These are phyloP conservation scores for Kodamaea neixiangensis DNA, from an alignment of 805 yeast species.

Conservation along the genomic window DNA sequence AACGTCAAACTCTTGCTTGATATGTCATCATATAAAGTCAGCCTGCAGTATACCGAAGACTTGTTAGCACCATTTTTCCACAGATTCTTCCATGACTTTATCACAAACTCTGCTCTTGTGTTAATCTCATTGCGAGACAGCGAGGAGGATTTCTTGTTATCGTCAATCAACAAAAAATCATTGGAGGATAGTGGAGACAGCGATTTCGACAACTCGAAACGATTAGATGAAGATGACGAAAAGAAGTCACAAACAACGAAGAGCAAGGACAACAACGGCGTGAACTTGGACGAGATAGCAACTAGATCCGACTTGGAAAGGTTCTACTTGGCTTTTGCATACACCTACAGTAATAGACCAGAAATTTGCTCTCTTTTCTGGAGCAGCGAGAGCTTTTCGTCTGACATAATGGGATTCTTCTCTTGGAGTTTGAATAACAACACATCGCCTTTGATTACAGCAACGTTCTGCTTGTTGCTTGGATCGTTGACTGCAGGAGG, in stretches of 20 bases:
- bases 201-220: background rate
- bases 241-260: conserved; percentile 8
- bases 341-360: conserved; percentile 64
- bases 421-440: conserved; percentile 86
- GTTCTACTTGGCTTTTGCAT: conserved; percentile 74
- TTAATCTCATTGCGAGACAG: conserved; percentile 68
- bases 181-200: conserved; percentile 6
- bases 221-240: conserved; percentile 13
- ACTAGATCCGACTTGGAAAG: conserved; percentile 85
- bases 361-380: conserved; percentile 63
- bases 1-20: conserved; percentile 36
- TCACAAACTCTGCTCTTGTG: conserved; percentile 64
- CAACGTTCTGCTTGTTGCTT: conserved; percentile 77
- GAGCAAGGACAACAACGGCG: conserved; percentile 11
- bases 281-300: conserved; percentile 62
- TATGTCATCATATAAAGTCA: conserved; percentile 18
- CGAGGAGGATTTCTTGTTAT: conserved; percentile 70
- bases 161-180: conserved; percentile 37
- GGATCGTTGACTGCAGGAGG: conserved; percentile 71
- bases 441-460: conserved; percentile 72
- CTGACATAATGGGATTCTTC: conserved; percentile 75
- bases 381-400: conserved; percentile 39
- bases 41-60: conserved; percentile 26
- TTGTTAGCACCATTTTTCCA: conserved; percentile 47
- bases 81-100: conserved; percentile 54